Evolutionary conservation across 805 yeast genomes (phyloP).

Genomic region (Sugiyamaella lignohabitans): DNA sequence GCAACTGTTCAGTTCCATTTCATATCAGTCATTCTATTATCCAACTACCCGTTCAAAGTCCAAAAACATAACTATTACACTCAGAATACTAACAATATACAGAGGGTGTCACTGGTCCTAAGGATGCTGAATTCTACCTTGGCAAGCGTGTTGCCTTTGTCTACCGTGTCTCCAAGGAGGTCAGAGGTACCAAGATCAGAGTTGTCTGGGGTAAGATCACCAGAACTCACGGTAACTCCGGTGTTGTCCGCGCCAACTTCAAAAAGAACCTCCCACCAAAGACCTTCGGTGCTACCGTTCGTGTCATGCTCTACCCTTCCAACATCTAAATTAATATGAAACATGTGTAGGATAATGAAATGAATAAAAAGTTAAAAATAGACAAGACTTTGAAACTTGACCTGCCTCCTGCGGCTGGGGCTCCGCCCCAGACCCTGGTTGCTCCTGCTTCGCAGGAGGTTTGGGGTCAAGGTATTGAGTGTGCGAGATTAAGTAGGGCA

Average conservation of each 20-base stretch:
- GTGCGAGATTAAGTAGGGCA: no score
- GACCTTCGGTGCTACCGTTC: constrained; percentile 99
- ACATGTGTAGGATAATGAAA: background rate
- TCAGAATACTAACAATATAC: background rate
- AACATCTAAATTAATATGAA: constrained; percentile 66
- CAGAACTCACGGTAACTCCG: constrained; percentile 98
- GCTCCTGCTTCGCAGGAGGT: no score
- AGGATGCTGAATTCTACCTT: constrained; percentile 97
- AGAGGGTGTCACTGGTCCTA: constrained; percentile 87
- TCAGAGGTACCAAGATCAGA: constrained; percentile 98
- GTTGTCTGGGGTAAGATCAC: constrained; percentile 99
- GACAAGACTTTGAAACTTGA: no score
- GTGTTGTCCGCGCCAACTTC: constrained; percentile 98
- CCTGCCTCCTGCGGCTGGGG: no score
- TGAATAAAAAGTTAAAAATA: background rate
- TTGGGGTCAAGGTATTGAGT: no score
- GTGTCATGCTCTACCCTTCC: constrained; percentile 99
- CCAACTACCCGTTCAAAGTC: no score
- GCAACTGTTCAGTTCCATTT: no score
- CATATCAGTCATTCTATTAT: no score
- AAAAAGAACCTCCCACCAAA: constrained; percentile 98
- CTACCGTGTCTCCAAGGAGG: constrained; percentile 96
- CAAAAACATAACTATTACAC: no score
- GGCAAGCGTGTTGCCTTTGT: constrained; percentile 99
- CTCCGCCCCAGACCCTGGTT: no score